Base-by-base conservation (phyloP, 768 basidiomycete species). In the Hebeloma cylindrosporum region DNA sequence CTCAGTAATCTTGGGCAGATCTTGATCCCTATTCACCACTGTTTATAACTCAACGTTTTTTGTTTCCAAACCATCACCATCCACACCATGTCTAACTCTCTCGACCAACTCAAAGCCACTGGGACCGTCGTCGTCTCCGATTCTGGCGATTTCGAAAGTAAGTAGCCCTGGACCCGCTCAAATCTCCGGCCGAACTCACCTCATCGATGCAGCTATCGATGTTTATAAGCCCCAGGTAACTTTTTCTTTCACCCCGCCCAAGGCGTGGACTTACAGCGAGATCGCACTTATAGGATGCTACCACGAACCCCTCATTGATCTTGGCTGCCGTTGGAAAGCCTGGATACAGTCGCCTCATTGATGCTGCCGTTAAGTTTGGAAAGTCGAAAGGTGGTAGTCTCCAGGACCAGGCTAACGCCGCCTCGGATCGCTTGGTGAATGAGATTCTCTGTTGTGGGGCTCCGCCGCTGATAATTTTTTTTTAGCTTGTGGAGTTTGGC, bases 281-380 rank as follows among this genome's bases (percentile, higher is more conserved):
- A n/a, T n/a, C n/a, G n/a, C n/a, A n/a, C n/a, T n/a, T n/a, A n/a
- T 61, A 93, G 84, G 95, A 97, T 75, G 95, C 95, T 16, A 98
- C 96, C 33, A 99, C 96, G 53, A 99, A 98, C 75, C 96, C 96
- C 13, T 93, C 91, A 25, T 68, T 93, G 65, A 92, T 98, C 65
- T 76, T 99, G 62, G 90, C 91, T 21, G 96, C 95, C 31, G 85
- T 92, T 51, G 86, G 86, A 73, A 92, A 97, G 68, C 66, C 88
- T 21, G 80, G 74, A n/a, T 98, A 99, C 67, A 73, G 80, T 50
- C 79, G 76, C 45, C 73, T 95, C 56, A 87, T 95, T 59, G 79
- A 93, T 50, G 70, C 65, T 38, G 91, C 93, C 41, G 69, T 94
- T 56, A 57, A 74, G 48, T 79, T 77, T 65, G 93, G 74, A 51